Conservation (phyloP, 1,284 basidiomycete species). For the Gomphus bonarii region DNA sequence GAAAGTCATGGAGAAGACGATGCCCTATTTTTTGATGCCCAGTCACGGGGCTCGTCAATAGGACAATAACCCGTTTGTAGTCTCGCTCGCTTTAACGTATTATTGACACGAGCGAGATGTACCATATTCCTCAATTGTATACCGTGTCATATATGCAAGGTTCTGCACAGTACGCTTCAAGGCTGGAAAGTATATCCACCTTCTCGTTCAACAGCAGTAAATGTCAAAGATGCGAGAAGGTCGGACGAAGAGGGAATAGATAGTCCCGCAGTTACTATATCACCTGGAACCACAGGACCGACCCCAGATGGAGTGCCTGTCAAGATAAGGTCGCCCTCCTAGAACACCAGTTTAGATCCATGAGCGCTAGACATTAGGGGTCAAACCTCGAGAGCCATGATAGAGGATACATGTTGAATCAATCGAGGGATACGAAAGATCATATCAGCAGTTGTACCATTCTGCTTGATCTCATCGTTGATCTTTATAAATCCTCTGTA, state of each 20-base stretch:
- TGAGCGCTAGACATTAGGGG: neutral
- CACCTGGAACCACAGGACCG: slow-evolving; percentile 67
- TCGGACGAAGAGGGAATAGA: slow-evolving; percentile 46
- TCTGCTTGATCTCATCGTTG: slow-evolving; percentile 76
- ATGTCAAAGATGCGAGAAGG: slow-evolving; percentile 52
- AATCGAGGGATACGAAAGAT: slow-evolving; percentile 88
- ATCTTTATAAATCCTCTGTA: slow-evolving; percentile 30
- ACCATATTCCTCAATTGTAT: neutral
- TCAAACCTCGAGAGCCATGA: slow-evolving; percentile 88
- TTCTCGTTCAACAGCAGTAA: slow-evolving; percentile 54
- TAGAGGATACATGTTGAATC: slow-evolving; percentile 85
- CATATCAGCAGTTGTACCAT: slow-evolving; percentile 85
- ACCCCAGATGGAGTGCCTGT: slow-evolving; percentile 92
- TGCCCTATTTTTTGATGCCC: neutral
- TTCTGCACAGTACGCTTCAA: neutral
- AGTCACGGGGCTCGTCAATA: slow-evolving; percentile 3
- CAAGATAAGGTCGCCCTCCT: slow-evolving; percentile 84
- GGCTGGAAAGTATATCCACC: slow-evolving; percentile 58
- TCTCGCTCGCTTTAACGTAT: neutral
- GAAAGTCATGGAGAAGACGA: neutral
- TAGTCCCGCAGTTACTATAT: slow-evolving; percentile 73
- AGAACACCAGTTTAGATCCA: neutral
- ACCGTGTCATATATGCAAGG: neutral
- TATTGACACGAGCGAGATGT: neutral
- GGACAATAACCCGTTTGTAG: neutral